Evolutionary conservation across 2,329 filamentous ascomycete genomes (phyloP), one percentile per base, ranked within the genome.

Genomic region (Fusarium nygamai): DNA sequence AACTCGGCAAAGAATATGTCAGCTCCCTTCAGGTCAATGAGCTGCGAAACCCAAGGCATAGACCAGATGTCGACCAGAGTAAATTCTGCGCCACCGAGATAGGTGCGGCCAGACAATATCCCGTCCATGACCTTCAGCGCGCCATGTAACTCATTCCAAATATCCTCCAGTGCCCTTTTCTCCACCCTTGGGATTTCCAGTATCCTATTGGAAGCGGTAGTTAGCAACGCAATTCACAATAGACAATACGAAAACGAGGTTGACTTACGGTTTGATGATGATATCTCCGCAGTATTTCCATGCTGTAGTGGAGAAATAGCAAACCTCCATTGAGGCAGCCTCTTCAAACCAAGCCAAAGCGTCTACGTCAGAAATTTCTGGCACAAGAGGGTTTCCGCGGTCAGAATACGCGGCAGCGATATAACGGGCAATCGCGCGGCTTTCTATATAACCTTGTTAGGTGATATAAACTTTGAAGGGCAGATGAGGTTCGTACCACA

Each of bases 201-300:
- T 34, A 51, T 7, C 8, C 48, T 51, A 0, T 33, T 19, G 0
- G 0, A 0, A n/a, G 5, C 11, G 3, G 4, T 1, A 13, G 0
- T 50, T 9, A 50, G 47, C 5, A 9, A n/a, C 0, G 14, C 2
- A 3, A 12, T 33, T 5, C 13, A 8, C 0, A 1, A n/a, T 6
- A 4, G 29, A n/a, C 20, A 1, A 31, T 1, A 1, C 14, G 9
- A 17, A 17, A n/a, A 17, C 2, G n/a, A 4, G 9, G 10, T 13
- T 33, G 5, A 8, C 31, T 19, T 24, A 20, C 48, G 48, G 48
- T 34, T 51, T 51, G 3, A 51, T 19, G 17, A 51, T 8, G 8
- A 51, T 51, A 6, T 51, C 31, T 24, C 17, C 48, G 12, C 48
- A 20, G n/a, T 51, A 51, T 24, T 24, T 51, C 48, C 48, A 51